Conservation (phyloP, 306 rosid genomes). For the Morella rubra region DNA sequence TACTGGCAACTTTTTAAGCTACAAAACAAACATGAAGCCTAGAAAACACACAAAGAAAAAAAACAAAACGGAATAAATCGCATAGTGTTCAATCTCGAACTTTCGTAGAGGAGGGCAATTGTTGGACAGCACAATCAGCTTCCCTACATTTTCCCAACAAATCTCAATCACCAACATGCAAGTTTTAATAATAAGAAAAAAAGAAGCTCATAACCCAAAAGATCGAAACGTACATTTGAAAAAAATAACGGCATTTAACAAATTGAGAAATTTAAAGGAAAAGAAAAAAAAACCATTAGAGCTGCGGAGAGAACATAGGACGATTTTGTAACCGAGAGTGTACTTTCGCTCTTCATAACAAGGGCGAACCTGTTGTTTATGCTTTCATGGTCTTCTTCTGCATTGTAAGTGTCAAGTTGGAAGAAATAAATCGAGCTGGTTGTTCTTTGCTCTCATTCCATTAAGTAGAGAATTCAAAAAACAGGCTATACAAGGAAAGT, state of each 20-base stretch:
- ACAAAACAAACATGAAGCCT: not conserved
- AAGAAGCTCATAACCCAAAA: not conserved
- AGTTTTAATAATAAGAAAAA: not conserved
- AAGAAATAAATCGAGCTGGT: no score
- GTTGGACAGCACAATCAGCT: slow-evolving; percentile 73
- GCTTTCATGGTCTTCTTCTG: slow-evolving; percentile 90
- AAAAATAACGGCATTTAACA: not conserved
- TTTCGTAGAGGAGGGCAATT: slow-evolving; percentile 86
- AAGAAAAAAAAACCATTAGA: slow-evolving; percentile 49
- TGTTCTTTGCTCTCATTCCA: no score
- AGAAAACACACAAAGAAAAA: not conserved
- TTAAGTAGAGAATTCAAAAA: no score
- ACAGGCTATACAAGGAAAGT: no score
- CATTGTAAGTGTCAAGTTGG: no score
- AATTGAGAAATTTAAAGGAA: not conserved
- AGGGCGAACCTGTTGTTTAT: slow-evolving; percentile 85
- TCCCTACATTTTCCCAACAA: slow-evolving; percentile 41
- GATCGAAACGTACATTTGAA: no score
- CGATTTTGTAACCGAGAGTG: slow-evolving; percentile 71
- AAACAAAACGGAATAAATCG: slow-evolving; percentile 17
- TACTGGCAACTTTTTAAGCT: no score
- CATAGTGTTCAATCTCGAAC: slow-evolving; percentile 79
- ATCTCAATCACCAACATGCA: not conserved
- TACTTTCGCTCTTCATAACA: slow-evolving; percentile 83
- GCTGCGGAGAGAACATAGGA: slow-evolving; percentile 64